These are phyloP conservation scores for Pleurostoma richardsiae DNA, from an alignment of 2,329 filamentous ascomycete species.

Conservation along the genomic window DNA sequence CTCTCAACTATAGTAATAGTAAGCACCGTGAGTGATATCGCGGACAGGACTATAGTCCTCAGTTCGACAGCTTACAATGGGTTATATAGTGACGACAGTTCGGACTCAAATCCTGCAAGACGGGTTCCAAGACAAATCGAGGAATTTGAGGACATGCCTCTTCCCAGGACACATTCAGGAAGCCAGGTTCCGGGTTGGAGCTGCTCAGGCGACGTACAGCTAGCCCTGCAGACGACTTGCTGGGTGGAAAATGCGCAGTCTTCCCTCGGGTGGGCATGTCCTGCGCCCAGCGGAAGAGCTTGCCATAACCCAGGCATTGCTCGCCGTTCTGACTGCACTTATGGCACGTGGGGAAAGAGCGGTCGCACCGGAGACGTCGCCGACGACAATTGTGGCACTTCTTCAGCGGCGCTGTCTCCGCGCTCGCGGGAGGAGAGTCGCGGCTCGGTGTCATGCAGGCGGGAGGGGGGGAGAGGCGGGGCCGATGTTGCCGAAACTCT, in stretches of 20 bases:
- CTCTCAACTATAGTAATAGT: conserved; percentile 30
- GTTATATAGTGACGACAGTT: conserved; percentile 41
- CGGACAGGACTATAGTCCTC: too few relatives aligned
- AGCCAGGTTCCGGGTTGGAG: conserved; percentile 1
- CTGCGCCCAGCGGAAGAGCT: conserved; percentile 54
- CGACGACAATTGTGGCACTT: conserved; percentile 59
- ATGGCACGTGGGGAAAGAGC: conserved; percentile 52
- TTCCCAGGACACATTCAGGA: conserved; percentile 2
- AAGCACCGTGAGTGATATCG: too few relatives aligned
- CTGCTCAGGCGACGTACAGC: too few relatives aligned
- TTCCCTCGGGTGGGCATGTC: conserved; percentile 45
- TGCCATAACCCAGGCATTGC: conserved; percentile 58
- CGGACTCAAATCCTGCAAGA: conserved; percentile 47
- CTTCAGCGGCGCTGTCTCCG: conserved; percentile 21
- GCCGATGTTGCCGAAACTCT: too few relatives aligned
- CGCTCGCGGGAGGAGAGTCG: too few relatives aligned
- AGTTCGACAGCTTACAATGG: conserved; percentile 36
- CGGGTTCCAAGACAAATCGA: conserved; percentile 43
- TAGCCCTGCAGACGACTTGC: neutral
- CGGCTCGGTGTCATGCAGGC: too few relatives aligned
- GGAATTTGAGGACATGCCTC: conserved; percentile 1
- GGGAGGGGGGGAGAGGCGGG: too few relatives aligned
- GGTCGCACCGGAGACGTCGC: conserved; percentile 56
- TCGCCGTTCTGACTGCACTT: conserved; percentile 52
- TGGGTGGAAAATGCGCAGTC: conserved; percentile 18